These are phyloP conservation scores for Aspergillus incahuasiensis DNA, from an alignment of 495 filamentous ascomycete genomes.

Conservation along the genomic window DNA sequence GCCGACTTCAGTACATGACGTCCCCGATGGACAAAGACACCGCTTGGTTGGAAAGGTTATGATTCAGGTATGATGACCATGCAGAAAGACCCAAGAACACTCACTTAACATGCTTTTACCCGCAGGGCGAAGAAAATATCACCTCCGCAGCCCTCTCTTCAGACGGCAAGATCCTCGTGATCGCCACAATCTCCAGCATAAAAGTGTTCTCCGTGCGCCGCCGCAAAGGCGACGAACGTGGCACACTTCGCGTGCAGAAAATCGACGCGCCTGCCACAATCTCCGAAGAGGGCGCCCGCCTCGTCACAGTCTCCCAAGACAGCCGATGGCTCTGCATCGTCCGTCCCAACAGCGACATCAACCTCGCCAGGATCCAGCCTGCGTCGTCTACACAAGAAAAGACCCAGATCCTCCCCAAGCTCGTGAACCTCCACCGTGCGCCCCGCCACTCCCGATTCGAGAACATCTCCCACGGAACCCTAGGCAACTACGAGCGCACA, in stretches of 20 bases:
- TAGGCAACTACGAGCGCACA: slow-evolving; percentile 73
- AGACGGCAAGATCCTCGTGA: slow-evolving; percentile 69
- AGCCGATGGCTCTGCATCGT: slow-evolving; percentile 54
- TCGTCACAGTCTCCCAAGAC: slow-evolving; percentile 50
- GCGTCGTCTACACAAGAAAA: slow-evolving; percentile 32
- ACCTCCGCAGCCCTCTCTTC: slow-evolving; percentile 69
- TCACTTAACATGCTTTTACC: slow-evolving; percentile 1
- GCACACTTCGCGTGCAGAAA: slow-evolving; percentile 63
- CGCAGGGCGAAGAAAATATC: slow-evolving; percentile 77
- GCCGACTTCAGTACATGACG: slow-evolving; percentile 38
- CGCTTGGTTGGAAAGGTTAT: slow-evolving; percentile 66
- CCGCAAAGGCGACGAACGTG: slow-evolving; percentile 42
- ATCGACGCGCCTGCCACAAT: slow-evolving; percentile 51
- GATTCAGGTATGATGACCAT: slow-evolving; percentile 43
- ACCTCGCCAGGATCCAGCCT: slow-evolving; percentile 40
- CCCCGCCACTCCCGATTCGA: slow-evolving; percentile 51
- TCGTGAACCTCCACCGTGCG: slow-evolving; percentile 54
- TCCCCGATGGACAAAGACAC: slow-evolving; percentile 42
- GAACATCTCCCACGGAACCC: slow-evolving; percentile 55
- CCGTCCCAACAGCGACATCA: slow-evolving; percentile 46
- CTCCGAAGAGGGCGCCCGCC: slow-evolving; percentile 57
- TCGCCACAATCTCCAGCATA: slow-evolving; percentile 69
- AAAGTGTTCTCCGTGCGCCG: slow-evolving; percentile 64
- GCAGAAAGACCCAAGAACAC: background rate
- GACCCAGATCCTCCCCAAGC: slow-evolving; percentile 41